Percentiles rank a stretch among this genome's conserved stretches.
Conservation (phyloP, 345 rosid species). For the Gynandropsis gynandra region DNA sequence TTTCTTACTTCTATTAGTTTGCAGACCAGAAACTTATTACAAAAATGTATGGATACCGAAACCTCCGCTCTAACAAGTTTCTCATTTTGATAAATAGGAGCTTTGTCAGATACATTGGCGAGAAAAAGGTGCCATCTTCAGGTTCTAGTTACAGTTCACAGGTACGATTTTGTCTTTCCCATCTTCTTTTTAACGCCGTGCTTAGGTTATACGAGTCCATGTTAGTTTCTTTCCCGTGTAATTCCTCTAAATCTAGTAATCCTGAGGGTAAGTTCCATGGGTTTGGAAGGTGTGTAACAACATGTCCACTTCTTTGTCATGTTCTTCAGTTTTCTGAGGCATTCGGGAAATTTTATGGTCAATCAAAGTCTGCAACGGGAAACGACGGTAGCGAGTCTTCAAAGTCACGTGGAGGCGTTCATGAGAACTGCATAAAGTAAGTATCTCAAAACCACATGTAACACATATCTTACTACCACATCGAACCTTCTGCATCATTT, state of each 20-base stretch:
- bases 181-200: conserved; percentile 2
- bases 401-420: conserved; percentile 56
- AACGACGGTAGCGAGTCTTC: conserved; percentile 55
- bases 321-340: conserved; percentile 80
- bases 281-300: too few relatives aligned
- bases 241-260: conserved; percentile 2
- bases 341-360: conserved; percentile 90
- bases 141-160: conserved; percentile 78
- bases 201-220: conserved; percentile 3
- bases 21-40: neutral
- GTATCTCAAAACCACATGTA: neutral
- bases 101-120: conserved; percentile 77
- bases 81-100: conserved; percentile 43
- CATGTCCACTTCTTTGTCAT: neutral
- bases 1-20: neutral
- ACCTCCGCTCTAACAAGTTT: conserved; percentile 10
- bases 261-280: neutral
- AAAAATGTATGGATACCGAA: neutral
- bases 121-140: conserved; percentile 59
- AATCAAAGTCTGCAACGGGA: conserved; percentile 55
- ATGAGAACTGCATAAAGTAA: conserved; percentile 88
- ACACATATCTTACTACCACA: too few relatives aligned
- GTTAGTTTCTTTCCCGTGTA: neutral
- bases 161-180: conserved; percentile 32
- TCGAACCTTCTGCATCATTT: too few relatives aligned